A percentile compares a stretch with the other conserved stretches of the same genome.
These are phyloP conservation scores for Colletotrichum orbiculare DNA, from an alignment of 2,329 filamentous ascomycete species.

Conservation along the genomic window DNA sequence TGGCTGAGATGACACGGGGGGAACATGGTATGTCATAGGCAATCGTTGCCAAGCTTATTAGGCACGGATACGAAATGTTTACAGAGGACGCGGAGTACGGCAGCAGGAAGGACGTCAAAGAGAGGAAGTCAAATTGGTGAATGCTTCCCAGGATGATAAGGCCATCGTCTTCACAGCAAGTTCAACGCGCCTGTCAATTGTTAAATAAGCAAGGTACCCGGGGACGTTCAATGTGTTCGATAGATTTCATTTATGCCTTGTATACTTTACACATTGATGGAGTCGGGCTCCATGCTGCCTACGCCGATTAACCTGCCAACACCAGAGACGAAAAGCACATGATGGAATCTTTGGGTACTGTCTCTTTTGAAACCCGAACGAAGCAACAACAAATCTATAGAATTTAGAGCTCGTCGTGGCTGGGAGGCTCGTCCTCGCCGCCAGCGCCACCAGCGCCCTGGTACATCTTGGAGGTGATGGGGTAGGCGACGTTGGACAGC, in stretches of 20 bases:
- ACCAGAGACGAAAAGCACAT: conserved; percentile 35
- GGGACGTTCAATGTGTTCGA: conserved; percentile 23
- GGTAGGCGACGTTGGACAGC: conserved; percentile 94
- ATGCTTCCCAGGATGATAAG: too few species aligned
- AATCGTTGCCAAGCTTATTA: too few species aligned
- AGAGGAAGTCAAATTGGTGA: too few species aligned
- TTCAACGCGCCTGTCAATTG: neutral
- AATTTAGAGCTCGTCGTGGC: conserved; percentile 83
- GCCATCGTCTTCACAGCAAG: too few species aligned
- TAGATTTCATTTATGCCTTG: conserved; percentile 36
- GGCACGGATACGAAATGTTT: too few species aligned
- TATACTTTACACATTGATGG: conserved; percentile 36
- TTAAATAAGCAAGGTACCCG: neutral
- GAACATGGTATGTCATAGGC: too few species aligned
- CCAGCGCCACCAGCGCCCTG: conserved; percentile 70
- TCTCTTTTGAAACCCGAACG: conserved; percentile 36
- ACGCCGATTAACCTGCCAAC: conserved; percentile 38
- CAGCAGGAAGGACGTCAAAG: too few species aligned
- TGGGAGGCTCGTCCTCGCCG: conserved; percentile 74
- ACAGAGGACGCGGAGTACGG: too few species aligned
- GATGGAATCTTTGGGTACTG: conserved; percentile 35
- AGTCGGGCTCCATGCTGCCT: conserved; percentile 37
- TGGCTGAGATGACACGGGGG: too few species aligned
- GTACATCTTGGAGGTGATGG: conserved; percentile 99
- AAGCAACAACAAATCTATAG: conserved; percentile 38